A percentile compares a stretch with the other conserved stretches of the same genome.
phyloP scores from a whole-genome alignment of 352 stramenopile species.

The Globisporangium nagaii region DNA sequence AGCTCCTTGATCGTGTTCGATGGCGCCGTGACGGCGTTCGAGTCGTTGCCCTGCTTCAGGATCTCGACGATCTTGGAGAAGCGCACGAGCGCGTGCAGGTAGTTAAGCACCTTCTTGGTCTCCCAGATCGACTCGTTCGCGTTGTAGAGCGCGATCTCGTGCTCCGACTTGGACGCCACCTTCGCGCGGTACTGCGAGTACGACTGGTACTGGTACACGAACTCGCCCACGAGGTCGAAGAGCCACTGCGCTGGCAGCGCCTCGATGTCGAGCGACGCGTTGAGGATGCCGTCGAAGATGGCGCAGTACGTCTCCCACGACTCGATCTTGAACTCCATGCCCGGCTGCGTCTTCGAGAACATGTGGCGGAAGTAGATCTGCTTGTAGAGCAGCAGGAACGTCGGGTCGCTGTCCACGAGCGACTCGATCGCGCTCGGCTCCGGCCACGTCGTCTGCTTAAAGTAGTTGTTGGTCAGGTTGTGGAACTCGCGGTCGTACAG shows the following conservation, averaged over 20 bases:
- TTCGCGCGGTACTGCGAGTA: constrained; percentile 96
- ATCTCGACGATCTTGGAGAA: constrained; percentile 90
- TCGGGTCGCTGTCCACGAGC: constrained; percentile 81
- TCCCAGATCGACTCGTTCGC: constrained; percentile 92
- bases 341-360: constrained; percentile 88
- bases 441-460: constrained; percentile 93
- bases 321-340: constrained; percentile 87
- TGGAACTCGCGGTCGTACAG: constrained; percentile 88
- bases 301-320: constrained; percentile 92
- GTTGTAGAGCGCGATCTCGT: constrained; percentile 48
- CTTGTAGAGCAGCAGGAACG: constrained; percentile 95
- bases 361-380: constrained; percentile 97
- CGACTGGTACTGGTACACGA: constrained; percentile 99
- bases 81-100: constrained; percentile 92
- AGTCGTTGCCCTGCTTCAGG: constrained; percentile 50
- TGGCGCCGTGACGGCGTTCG: constrained; percentile 26
- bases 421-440: constrained; percentile 79
- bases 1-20: constrained; percentile 85
- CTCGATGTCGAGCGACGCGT: constrained; percentile 75
- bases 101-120: constrained; percentile 93
- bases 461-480: constrained; percentile 91
- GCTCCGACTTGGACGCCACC: constrained; percentile 56
- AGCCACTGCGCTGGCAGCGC: constrained; percentile 94
- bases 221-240: constrained; percentile 99
- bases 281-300: constrained; percentile 93